phyloP scores from a whole-genome alignment of 73 alveolate species.

The Paraurostyla sp. region DNA sequence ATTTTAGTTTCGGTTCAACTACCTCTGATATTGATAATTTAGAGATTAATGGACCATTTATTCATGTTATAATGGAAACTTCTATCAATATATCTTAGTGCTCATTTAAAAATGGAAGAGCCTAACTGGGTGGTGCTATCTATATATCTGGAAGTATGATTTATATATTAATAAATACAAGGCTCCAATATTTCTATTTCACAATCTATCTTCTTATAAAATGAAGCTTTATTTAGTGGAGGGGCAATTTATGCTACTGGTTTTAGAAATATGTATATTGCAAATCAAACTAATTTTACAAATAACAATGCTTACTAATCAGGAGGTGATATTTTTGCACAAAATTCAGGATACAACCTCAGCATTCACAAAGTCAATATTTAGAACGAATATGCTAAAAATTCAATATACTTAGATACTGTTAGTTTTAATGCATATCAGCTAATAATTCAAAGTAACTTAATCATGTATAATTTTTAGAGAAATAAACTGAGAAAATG shows the following conservation, averaged over 20 bases:
- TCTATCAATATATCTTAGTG: background rate
- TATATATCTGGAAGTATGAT: slow-evolving; percentile 10
- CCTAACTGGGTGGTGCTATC: slow-evolving; percentile 13
- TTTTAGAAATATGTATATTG: background rate
- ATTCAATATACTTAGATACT: slow-evolving; percentile 5
- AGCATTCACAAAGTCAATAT: background rate
- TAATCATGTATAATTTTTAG: too few relatives aligned
- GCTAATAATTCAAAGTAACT: too few relatives aligned
- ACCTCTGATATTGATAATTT: too few relatives aligned
- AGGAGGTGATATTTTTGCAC: slow-evolving; percentile 25
- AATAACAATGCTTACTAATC: background rate
- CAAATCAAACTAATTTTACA: background rate
- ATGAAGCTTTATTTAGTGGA: background rate
- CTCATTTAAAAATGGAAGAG: background rate
- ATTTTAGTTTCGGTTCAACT: too few relatives aligned
- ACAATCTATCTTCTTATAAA: background rate
- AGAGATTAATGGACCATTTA: background rate
- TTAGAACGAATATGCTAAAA: background rate
- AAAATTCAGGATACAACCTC: background rate
- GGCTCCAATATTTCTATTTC: background rate
- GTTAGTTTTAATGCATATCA: too few relatives aligned
- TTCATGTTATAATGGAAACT: background rate
- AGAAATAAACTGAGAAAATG: too few relatives aligned
- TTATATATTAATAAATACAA: too few relatives aligned
- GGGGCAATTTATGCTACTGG: slow-evolving; percentile 24